Percentiles rank a stretch among this genome's conserved stretches.
Evolutionary conservation across 805 yeast genomes (phyloP).

Genomic region (Yarrowia yakushimensis): DNA sequence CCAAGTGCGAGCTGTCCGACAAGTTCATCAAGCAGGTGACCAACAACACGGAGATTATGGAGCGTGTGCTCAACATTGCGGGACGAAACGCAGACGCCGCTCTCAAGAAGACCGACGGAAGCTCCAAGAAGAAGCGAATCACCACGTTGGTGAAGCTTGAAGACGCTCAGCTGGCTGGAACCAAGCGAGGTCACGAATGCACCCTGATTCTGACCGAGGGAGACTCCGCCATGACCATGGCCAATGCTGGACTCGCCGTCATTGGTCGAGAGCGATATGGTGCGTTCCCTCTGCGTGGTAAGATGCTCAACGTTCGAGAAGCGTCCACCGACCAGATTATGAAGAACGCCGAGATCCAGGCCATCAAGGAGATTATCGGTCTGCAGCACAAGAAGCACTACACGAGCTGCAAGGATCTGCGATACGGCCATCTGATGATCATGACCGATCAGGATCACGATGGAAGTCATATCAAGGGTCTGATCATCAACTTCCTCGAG

Average conservation of each 20-base stretch:
- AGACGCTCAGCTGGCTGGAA: slow-evolving; percentile 96
- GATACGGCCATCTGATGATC: slow-evolving; percentile 97
- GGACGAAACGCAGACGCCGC: slow-evolving; percentile 84
- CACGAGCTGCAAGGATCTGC: slow-evolving; percentile 63
- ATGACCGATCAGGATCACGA: slow-evolving; percentile 99
- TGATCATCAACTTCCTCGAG: slow-evolving; percentile 88
- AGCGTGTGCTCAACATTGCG: slow-evolving; percentile 75
- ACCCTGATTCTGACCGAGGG: slow-evolving; percentile 95
- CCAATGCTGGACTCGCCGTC: slow-evolving; percentile 89
- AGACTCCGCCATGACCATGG: slow-evolving; percentile 88
- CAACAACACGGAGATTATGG: slow-evolving; percentile 61
- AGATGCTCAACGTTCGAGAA: slow-evolving; percentile 89
- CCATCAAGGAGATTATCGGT: slow-evolving; percentile 92
- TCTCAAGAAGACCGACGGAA: slow-evolving; percentile 83
- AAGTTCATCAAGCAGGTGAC: slow-evolving; percentile 68
- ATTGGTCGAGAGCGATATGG: slow-evolving; percentile 96
- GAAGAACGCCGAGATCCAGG: slow-evolving; percentile 91
- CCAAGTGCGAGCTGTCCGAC: slow-evolving; percentile 73
- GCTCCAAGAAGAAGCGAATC: slow-evolving; percentile 65
- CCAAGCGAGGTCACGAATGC: slow-evolving; percentile 85
- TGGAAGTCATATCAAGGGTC: slow-evolving; percentile 96
- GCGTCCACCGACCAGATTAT: slow-evolving; percentile 94
- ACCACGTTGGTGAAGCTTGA: slow-evolving; percentile 86
- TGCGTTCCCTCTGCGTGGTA: slow-evolving; percentile 93
- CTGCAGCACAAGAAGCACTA: slow-evolving; percentile 87